Percentiles rank a stretch among this genome's conserved stretches.
Conservation (phyloP, 1,284 basidiomycete species). For the Hemileia vastatrix region DNA sequence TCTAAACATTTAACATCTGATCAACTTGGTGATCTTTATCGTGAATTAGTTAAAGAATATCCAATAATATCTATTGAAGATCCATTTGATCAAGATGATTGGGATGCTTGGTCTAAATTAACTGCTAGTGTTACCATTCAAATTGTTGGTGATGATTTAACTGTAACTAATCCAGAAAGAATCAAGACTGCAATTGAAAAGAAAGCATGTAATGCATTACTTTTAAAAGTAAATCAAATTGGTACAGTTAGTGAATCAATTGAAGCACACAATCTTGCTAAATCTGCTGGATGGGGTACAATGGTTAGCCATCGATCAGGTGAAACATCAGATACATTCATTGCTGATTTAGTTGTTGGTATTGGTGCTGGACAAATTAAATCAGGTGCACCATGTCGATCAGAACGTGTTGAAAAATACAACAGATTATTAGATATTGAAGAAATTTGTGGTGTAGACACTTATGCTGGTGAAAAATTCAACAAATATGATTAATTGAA, state of each 20-base stretch:
- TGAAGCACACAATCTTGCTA: constrained; percentile 88
- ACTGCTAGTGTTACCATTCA: no score
- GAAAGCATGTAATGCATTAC: constrained; percentile 97
- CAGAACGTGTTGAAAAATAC: constrained; percentile 80
- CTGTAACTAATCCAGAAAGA: constrained; percentile 91
- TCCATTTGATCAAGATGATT: constrained; percentile 99
- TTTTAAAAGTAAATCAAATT: constrained; percentile 98
- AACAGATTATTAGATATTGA: constrained; percentile 67
- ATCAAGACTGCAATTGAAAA: constrained; percentile 99
- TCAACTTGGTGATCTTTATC: constrained; percentile 89
- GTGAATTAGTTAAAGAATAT: constrained; percentile 76
- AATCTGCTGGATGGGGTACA: constrained; percentile 94
- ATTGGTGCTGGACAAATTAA: constrained; percentile 93
- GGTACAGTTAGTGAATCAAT: constrained; percentile 98
- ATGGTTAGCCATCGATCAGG: constrained; percentile 99
- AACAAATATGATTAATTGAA: no score
- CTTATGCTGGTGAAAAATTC: no score
- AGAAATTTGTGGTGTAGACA: no score
- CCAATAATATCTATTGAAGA: constrained; percentile 98
- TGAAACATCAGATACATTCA: constrained; percentile 67
- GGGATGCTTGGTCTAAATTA: constrained; percentile 95
- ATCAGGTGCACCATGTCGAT: constrained; percentile 89
- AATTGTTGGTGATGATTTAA: constrained; percentile 95
- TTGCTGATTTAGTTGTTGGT: constrained; percentile 90
- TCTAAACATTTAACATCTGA: constrained; percentile 81